Evolutionary conservation across 2,329 filamentous ascomycete species (phyloP).

Genomic region (Fusarium sp.): DNA sequence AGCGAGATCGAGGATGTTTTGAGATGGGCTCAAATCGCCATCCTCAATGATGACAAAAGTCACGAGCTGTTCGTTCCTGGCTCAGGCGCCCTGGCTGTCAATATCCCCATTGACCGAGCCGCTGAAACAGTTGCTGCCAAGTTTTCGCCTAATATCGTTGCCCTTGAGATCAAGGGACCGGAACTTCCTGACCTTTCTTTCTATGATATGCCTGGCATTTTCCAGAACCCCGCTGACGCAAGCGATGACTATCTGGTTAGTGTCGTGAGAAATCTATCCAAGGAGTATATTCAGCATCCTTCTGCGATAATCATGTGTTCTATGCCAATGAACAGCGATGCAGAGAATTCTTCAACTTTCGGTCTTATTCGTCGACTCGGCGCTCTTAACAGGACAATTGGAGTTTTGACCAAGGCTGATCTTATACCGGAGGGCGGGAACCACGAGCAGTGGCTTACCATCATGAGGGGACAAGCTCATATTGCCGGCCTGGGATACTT

Average conservation of each 20-base stretch:
- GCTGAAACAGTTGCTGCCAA: constrained; percentile 66
- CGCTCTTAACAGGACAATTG: constrained; percentile 72
- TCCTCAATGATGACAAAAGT: constrained; percentile 73
- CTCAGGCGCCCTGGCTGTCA: constrained; percentile 57
- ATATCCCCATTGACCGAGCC: constrained; percentile 48
- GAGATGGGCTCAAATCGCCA: constrained; percentile 80
- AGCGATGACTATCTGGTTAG: constrained; percentile 76
- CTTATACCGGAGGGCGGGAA: constrained; percentile 67
- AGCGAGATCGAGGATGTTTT: constrained; percentile 75
- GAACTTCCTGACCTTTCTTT: constrained; percentile 81
- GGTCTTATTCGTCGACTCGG: constrained; percentile 69
- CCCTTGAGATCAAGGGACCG: constrained; percentile 79
- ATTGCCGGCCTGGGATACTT: constrained; percentile 81
- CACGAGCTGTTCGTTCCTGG: constrained; percentile 67
- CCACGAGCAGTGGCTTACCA: constrained; percentile 68
- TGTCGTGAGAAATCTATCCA: constrained; percentile 78
- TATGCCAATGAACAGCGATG: constrained; percentile 81
- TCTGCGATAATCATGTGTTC: constrained; percentile 83
- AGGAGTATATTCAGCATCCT: constrained; percentile 74
- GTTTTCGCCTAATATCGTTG: constrained; percentile 86
- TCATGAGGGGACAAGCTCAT: constrained; percentile 73
- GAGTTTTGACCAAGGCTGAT: constrained; percentile 89
- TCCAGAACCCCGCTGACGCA: constrained; percentile 74
- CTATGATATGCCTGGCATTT: constrained; percentile 87
- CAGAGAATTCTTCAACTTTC: constrained; percentile 79